Conservation (phyloP, 2,329 filamentous ascomycete species). For the Lasiodiplodia sp. region DNA sequence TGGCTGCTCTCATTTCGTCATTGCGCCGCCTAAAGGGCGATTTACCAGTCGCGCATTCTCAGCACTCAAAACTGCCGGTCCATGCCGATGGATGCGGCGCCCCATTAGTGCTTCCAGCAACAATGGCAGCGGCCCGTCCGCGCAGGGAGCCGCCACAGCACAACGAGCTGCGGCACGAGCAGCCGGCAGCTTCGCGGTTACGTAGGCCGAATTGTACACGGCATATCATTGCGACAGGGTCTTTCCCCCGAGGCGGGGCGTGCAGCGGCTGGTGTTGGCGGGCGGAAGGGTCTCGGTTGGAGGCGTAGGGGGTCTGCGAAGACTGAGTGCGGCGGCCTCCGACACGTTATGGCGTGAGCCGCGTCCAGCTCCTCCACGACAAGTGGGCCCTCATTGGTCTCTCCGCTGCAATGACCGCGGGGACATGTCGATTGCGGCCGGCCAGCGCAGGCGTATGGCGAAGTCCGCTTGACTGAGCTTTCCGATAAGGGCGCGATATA, state of each 20-base stretch:
- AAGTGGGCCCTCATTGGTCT: conserved; percentile 24
- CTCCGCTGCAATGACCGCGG: conserved; percentile 22
- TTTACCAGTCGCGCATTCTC: neutral
- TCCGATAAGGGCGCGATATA: conserved; percentile 28
- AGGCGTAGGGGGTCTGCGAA: conserved; percentile 24
- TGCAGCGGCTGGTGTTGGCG: conserved; percentile 34
- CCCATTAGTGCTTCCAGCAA: neutral
- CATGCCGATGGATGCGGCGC: neutral
- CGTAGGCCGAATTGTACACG: conserved; percentile 15
- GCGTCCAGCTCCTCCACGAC: conserved; percentile 26
- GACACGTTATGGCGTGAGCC: conserved; percentile 29
- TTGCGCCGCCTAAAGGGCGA: conserved; percentile 1
- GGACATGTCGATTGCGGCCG: conserved; percentile 17
- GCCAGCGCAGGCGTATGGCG: conserved; percentile 27
- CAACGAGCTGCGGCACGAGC: conserved; percentile 2
- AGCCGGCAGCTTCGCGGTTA: conserved; percentile 1
- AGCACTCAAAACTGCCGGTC: neutral
- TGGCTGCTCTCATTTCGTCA: conserved; percentile 23
- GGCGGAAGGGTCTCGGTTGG: conserved; percentile 35
- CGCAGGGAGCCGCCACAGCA: neutral
- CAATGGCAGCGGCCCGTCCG: neutral
- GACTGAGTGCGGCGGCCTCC: conserved; percentile 30
- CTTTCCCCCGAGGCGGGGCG: conserved; percentile 10
- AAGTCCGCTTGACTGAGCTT: conserved; percentile 27
- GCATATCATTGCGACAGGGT: neutral